These are phyloP conservation scores for Auricularia cornea DNA, from an alignment of 768 basidiomycete species.

Conservation along the genomic window DNA sequence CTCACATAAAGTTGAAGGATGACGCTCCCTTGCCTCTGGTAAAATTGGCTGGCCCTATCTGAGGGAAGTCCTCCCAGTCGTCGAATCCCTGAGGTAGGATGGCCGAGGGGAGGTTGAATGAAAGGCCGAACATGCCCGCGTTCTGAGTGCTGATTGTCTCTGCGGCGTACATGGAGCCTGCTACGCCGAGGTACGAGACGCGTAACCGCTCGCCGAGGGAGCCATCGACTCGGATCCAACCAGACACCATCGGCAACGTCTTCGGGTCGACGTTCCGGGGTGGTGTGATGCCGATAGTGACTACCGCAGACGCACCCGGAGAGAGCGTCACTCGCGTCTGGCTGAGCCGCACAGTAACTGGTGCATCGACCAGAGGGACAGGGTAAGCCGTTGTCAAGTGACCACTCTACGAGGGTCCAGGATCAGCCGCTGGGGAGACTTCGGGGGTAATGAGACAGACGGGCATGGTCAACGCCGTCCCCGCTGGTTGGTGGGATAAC, in stretches of 20 bases:
- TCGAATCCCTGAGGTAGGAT: no score
- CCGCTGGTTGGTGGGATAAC: constrained; percentile 50
- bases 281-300: constrained; percentile 38
- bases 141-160: constrained; percentile 36
- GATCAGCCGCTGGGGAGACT: no score
- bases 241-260: constrained; percentile 53
- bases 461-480: constrained; percentile 38
- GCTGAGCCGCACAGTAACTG: constrained; percentile 41
- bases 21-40: no score
- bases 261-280: constrained; percentile 35
- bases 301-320: constrained; percentile 33
- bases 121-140: no score
- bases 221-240: constrained; percentile 36
- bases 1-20: no score
- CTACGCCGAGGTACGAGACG: constrained; percentile 42
- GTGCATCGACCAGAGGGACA: constrained; percentile 37
- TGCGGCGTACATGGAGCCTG: constrained; percentile 34
- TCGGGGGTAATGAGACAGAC: no score
- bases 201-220: constrained; percentile 23
- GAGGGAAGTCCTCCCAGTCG: no score
- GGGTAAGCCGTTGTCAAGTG: constrained; percentile 40
- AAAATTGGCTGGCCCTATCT: no score
- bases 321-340: constrained; percentile 34
- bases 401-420: constrained; percentile 18
- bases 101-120: no score